Base-by-base conservation (phyloP, 73 alveolate species). In the Paramecium caudatum region DNA sequence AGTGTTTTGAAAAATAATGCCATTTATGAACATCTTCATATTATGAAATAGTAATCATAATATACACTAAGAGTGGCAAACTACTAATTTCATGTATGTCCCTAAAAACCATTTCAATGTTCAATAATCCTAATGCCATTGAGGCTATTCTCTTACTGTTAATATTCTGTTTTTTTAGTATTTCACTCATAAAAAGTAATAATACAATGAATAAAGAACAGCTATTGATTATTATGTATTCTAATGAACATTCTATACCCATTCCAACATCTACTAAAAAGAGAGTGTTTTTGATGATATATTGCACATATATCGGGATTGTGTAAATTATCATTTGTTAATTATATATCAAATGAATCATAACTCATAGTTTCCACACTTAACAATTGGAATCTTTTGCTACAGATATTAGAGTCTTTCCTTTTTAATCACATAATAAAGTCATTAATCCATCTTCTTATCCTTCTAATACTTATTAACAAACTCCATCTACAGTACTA, bases 251-350 rank as follows among this genome's bases (percentile, higher is more conserved):
- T 55, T 55, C n/a, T 23, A 27, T 7, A 37, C n/a, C 30, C 80
- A 55, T 23, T 55, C 46, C 80, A 37, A 23, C 46, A 12, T 55
- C 80, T 43, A 55, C 80, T 23, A 55, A 43, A 55, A 55, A 55
- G 30, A 55, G 23, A 27, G 80, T 23, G 30, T 55, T 55, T 55
- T 55, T 55, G 23, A 55, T 55, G 23, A 43, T 27, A 55, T 27
- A 55, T 55, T 55, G 30, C 80, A 55, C 46, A 55, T 55, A 55
- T 55, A 55, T 55, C n/a, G 80, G n/a, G 16, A 37, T 55, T 25
- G n/a, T 55, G 80, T 55, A 55, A 55, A 55, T 55, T 55, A 55
- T 37, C 80, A 55, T 55, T 55, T 23, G 30, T 55, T 10, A 27
- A 55, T 46, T 27, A 23, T n/a, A n/a, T n/a, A n/a, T n/a, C n/a